Evolutionary conservation across 2,329 filamentous ascomycete species (phyloP).

Genomic region (Pezicula rhizophila): DNA sequence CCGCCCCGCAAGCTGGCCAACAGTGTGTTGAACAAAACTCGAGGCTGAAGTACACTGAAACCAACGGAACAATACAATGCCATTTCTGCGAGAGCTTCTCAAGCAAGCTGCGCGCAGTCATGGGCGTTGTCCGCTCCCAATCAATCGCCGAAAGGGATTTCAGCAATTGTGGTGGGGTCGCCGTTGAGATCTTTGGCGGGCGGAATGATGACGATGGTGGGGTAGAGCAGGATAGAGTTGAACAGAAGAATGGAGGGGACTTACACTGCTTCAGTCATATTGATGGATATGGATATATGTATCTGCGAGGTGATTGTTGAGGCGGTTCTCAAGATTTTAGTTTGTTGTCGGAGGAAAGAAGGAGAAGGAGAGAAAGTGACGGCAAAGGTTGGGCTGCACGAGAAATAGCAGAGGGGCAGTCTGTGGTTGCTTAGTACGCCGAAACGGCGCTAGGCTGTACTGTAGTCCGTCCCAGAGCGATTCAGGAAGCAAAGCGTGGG

Average conservation of each 20-base stretch:
- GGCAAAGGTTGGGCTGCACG: background rate
- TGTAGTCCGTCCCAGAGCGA: background rate
- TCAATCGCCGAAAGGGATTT: background rate
- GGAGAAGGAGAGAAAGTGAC: background rate
- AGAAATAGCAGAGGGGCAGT: constrained; percentile 1
- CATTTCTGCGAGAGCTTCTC: no score
- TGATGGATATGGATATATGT: constrained; percentile 7
- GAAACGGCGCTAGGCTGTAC: background rate
- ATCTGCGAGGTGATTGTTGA: background rate
- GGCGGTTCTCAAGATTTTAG: background rate
- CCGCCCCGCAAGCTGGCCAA: background rate
- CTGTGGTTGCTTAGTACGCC: constrained; percentile 2
- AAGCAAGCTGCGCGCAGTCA: no score
- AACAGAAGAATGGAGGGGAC: constrained; percentile 31
- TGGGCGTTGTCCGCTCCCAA: no score
- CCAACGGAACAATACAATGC: no score
- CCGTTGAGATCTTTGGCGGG: constrained; percentile 6
- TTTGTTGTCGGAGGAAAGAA: background rate
- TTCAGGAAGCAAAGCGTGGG: background rate
- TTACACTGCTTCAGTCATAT: constrained; percentile 49
- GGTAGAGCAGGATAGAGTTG: constrained; percentile 23
- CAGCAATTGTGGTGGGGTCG: constrained; percentile 10
- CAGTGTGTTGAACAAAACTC: background rate
- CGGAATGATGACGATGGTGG: constrained; percentile 22
- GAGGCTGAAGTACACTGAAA: background rate